phyloP scores from a whole-genome alignment of 1,284 basidiomycete species.

The Melampsora americana region DNA sequence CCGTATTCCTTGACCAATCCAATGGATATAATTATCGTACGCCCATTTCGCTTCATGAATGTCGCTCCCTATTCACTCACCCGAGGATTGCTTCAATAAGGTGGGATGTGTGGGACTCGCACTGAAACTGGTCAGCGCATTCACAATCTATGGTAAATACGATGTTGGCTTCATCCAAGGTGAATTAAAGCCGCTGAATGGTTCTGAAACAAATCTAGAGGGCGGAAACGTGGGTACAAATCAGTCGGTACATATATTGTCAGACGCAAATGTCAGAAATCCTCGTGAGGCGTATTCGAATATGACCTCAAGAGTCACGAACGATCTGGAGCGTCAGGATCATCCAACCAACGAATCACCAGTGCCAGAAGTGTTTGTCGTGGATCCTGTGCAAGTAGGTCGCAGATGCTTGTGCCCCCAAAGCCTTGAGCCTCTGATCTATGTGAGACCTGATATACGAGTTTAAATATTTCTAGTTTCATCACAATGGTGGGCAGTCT shows the following conservation, averaged over 20 bases:
- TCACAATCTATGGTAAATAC: slow-evolving; percentile 7
- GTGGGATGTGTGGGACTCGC: slow-evolving; percentile 12
- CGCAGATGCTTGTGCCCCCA: background rate
- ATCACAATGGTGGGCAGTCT: background rate
- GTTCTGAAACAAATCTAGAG: background rate
- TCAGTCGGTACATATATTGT: background rate
- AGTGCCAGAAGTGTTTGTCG: background rate
- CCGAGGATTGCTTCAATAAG: background rate
- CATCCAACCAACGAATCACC: background rate
- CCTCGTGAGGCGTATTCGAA: background rate
- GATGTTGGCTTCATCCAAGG: too few relatives aligned
- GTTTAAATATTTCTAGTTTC: slow-evolving; percentile 1
- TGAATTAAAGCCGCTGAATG: too few relatives aligned
- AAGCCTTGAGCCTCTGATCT: background rate
- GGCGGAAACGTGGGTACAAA: background rate
- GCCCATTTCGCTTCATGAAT: background rate
- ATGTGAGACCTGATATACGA: background rate
- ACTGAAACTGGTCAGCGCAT: slow-evolving; percentile 10
- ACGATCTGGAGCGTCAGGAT: background rate
- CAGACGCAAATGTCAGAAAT: background rate
- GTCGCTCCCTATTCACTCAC: background rate
- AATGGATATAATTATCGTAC: slow-evolving; percentile 40
- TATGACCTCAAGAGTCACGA: background rate
- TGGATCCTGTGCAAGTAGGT: slow-evolving; percentile 1
- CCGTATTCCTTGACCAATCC: slow-evolving; percentile 42